These are phyloP conservation scores for Colletotrichum simmondsii DNA, from an alignment of 2,329 filamentous ascomycete species.

Conservation along the genomic window DNA sequence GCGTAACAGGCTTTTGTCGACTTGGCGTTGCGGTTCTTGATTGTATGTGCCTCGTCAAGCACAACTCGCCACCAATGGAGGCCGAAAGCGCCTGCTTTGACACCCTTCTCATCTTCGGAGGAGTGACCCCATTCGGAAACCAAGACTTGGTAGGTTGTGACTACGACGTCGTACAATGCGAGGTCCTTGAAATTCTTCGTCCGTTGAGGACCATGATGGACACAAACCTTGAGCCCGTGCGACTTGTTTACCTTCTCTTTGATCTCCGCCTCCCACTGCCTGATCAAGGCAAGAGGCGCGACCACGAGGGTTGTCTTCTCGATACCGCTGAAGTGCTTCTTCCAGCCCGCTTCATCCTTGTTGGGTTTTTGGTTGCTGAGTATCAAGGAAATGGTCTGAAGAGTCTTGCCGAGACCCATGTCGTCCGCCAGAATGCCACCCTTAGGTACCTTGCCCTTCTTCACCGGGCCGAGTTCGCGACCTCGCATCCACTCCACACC, in stretches of 20 bases:
- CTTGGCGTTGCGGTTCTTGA: conserved; percentile 98
- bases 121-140: conserved; percentile 87
- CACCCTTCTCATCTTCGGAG: conserved; percentile 67
- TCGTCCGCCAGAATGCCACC: conserved; percentile 97
- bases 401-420: conserved; percentile 96
- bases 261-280: conserved; percentile 97
- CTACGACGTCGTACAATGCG: conserved; percentile 90
- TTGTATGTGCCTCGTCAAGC: conserved; percentile 95
- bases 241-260: conserved; percentile 79
- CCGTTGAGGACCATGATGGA: conserved; percentile 90
- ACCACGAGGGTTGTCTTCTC: conserved; percentile 90
- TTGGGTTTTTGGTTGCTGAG: conserved; percentile 81
- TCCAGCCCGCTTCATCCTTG: conserved; percentile 68
- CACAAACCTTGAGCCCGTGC: conserved; percentile 81
- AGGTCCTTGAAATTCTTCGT: conserved; percentile 83
- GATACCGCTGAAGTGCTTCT: conserved; percentile 75
- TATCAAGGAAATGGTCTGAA: conserved; percentile 91
- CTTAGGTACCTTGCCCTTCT: conserved; percentile 84
- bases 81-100: conserved; percentile 87
- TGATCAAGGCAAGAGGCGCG: conserved; percentile 91
- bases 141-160: conserved; percentile 96
- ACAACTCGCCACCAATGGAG: conserved; percentile 96
- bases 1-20: conserved; percentile 92
- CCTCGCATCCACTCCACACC: conserved; percentile 96
- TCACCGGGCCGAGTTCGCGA: conserved; percentile 87